These are phyloP conservation scores for Lasiodiplodia gonubiensis DNA, from an alignment of 2,329 filamentous ascomycete genomes.

Conservation along the genomic window DNA sequence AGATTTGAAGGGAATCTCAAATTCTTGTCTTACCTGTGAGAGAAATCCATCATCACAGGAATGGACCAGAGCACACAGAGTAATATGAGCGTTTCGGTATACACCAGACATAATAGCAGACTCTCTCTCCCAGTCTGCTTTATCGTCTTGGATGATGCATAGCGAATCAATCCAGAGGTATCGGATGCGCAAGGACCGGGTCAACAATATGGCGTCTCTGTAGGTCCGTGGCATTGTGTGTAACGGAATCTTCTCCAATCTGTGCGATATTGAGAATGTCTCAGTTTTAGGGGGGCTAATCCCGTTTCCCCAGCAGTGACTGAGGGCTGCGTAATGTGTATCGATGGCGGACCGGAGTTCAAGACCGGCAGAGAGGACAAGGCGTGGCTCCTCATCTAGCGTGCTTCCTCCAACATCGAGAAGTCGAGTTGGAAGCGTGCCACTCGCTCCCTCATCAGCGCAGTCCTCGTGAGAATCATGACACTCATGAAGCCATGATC, in stretches of 20 bases:
- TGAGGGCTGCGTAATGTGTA: constrained; percentile 15
- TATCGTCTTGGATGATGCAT: constrained; percentile 30
- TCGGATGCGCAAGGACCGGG: background rate
- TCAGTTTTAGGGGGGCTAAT: background rate
- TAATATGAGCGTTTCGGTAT: background rate
- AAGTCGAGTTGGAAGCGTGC: background rate
- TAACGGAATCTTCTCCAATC: background rate
- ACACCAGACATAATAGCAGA: background rate
- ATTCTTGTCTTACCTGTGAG: background rate
- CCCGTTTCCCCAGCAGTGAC: constrained; percentile 33
- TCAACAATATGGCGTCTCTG: constrained; percentile 25
- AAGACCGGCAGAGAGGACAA: background rate
- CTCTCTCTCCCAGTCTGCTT: constrained; percentile 14
- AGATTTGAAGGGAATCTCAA: background rate
- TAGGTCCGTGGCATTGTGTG: constrained; percentile 9
- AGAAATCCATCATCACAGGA: background rate
- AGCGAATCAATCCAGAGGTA: constrained; percentile 32
- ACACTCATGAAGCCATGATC: background rate
- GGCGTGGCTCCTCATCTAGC: background rate
- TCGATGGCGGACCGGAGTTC: background rate
- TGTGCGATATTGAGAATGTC: background rate
- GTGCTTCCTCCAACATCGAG: background rate
- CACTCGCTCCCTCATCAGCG: background rate
- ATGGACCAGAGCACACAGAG: background rate
- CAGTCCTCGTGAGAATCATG: background rate